phyloP scores from a whole-genome alignment of 495 filamentous ascomycete species.

The Acidiella bohemica region DNA sequence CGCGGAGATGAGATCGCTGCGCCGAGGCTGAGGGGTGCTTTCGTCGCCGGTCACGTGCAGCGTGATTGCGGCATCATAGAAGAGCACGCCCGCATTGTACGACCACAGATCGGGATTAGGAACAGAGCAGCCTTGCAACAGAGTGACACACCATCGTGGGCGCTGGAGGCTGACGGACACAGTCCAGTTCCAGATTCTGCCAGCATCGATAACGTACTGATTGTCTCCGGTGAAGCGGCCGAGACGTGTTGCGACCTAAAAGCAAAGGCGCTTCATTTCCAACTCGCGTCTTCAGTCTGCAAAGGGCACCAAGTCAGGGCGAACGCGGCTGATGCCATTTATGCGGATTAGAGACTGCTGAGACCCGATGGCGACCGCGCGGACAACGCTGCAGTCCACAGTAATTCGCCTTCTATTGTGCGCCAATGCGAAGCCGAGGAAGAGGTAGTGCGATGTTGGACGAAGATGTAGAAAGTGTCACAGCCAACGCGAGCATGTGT shows the following conservation, averaged over 20 bases:
- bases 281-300: no score
- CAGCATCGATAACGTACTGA: conserved; percentile 37
- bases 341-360: no score
- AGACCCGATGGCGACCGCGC: no score
- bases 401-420: no score
- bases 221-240: conserved; percentile 50
- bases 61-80: conserved; percentile 58
- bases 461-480: no score
- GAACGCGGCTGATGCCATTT: no score
- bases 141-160: conserved; percentile 26
- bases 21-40: conserved; percentile 19
- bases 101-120: conserved; percentile 42
- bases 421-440: no score
- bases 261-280: no score
- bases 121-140: conserved; percentile 19
- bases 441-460: no score
- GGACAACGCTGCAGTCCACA: no score
- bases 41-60: conserved; percentile 42
- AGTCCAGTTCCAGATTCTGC: conserved; percentile 26
- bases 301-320: no score
- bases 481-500: no score
- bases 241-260: conserved; percentile 54
- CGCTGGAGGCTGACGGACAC: conserved; percentile 16
- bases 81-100: conserved; percentile 48
- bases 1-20: conserved; percentile 23